Evolutionary conservation across 2,329 filamentous ascomycete genomes (phyloP), one percentile per base, ranked within the genome.

Genomic region (Pestalotiopsis sp.): DNA sequence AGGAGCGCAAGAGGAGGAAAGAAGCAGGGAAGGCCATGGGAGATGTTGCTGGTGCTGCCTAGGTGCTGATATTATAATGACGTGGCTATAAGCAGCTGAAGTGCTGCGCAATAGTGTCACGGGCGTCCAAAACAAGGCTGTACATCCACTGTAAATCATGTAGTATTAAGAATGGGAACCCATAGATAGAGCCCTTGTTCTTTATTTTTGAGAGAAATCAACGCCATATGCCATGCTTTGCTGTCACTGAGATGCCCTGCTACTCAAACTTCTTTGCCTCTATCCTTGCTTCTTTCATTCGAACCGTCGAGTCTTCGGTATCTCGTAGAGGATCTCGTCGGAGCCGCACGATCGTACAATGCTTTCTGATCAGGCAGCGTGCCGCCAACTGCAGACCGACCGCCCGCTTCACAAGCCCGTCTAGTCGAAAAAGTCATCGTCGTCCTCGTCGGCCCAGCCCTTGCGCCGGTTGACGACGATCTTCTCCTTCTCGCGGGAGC

Each of bases 381-480:
- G 26, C 26, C 3, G 5, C 4, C 26, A 26, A 5, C 26, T 26
- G 26, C 26, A 26, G 26, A 26, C 26, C 26, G 38, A 30, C 65
- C 78, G 75, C 89, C 14, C 11, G 24, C 38, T 44, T 7, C 24
- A 48, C 24, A 26, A 30, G 39, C 10, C 7, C 38, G 5, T 20
- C 72, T 91, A 72, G 76, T 92, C 89, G 77, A 92, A 78, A 77
- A 92, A 81, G 77, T 94, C 91, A 77, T 94, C 91, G 77, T 93
- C 86, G 72, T 92, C 94, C 69, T 94, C 92, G 77, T 97, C 94
- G 82, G 93, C 94, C 76, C 91, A 93, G 3, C 88, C 93, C 81
- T 95, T 97, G 76, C 94, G 86, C 75, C 94, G 86, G 75, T 86
- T 92, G 67, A 97, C 92, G 44, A 97, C 93, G 79, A 98, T 96